Evolutionary conservation across 2,329 filamentous ascomycete species (phyloP), one percentile per base, ranked within the genome.

Genomic region (Aspergillus pseudotamarii): DNA sequence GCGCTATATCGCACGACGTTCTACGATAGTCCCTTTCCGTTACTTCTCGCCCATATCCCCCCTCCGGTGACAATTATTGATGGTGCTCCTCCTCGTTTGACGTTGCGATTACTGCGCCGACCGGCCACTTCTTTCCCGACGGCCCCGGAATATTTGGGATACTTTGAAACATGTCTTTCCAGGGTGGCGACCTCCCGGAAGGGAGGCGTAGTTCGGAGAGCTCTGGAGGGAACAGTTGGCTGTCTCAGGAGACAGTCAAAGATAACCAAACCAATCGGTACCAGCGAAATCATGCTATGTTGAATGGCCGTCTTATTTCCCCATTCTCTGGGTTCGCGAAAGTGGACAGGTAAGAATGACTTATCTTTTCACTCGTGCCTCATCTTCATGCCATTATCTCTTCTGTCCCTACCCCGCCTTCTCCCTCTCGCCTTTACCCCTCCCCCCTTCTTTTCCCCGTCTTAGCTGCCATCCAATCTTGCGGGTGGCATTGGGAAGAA

Each of bases 161-260:
- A 66, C 23, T 55, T 56, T 48, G 59, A 69, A 70, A 54, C 66
- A 79, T 79, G 77, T 71, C 75, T 38, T 69, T 69, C 68, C 71
- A 69, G 56, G 74, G 76, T 60, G 72, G 72, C 55, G 73, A 77
- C 53, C 68, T 69, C 64, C 64, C 71, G 32, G 72, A 76, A 67
- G 68, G 72, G 34, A 75, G 78, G 56, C 75, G 79, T 69, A 78
- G 76, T 61, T 80, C 79, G n/a, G 76, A 75, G 61, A 78, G 75
- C 70, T 78, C 79, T 34, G 78, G 73, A 55, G 69, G 71, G 54
- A 73, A 73, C 57, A 80, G 77, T 68, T 76, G 73, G 68, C 68
- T 72, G 38, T 79, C 79, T 28, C 76, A 80, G 59, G 78, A 79
- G 57, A 80, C 77, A 2, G 69, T 80, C 34, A 78, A 68, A 60